Evolutionary conservation across 2,329 filamentous ascomycete species (phyloP), one percentile per base, ranked within the genome.

Genomic region (Fusarium armeniacum): DNA sequence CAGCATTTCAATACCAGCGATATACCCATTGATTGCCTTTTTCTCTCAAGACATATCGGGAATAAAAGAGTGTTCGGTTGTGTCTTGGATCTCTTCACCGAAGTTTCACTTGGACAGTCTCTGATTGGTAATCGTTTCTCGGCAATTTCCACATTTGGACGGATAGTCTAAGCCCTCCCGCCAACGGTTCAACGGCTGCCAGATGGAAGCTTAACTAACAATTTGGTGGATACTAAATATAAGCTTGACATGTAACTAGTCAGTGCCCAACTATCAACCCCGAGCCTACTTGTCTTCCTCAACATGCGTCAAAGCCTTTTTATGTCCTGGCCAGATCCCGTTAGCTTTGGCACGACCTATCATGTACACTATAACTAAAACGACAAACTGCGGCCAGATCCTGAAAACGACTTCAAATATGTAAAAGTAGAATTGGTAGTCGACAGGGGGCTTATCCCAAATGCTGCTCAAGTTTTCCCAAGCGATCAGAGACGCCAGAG

Each of bases 251-350:
- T 5, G 5, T 2, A n/a, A n/a, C n/a, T n/a, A 2, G 9, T 8
- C 0, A 35, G 7, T 38, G 10, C 20, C 20, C 20, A 20, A 20
- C 20, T 20, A 20, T 20, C 16, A 8, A 49, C 11, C 6, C 18
- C 13, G 49, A 1, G 56, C 66, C 20, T 71, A 65, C 24, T 62
- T 65, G 40, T 26, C 58, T 12, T 44, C 62, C 32, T 49, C 54
- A 35, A 24, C 45, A 13, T n/a, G 55, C 63, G 67, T 64, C 28
- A 67, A 63, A 6, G 69, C 55, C 18, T 70, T 63, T 11, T 30
- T 69, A 16, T 73, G 64, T 6, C 54, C 67, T 0, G 75, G 74
- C 72, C 76, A 79, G 10, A 79, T 44, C 0, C 76, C 77, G 11
- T 71, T 71, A 6, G 47, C 36, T 24, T 71, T 77, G 10, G 70